Evolutionary conservation across 352 stramenopile genomes (phyloP).

Genomic region (Phytophthora pistaciae): DNA sequence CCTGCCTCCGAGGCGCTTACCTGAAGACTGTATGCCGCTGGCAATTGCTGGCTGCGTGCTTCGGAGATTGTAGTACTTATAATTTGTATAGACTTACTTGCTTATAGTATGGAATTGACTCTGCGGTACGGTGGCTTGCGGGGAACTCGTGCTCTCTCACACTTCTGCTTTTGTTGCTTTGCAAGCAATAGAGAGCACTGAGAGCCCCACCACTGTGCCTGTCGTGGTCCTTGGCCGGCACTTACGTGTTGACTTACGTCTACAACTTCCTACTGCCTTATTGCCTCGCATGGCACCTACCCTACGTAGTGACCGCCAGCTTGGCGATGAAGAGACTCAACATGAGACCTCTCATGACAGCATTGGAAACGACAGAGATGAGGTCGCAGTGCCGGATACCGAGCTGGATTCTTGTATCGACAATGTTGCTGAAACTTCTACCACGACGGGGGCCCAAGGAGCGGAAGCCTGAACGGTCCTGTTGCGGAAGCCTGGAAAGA

Average conservation of each 20-base stretch:
- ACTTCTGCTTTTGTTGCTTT: constrained; percentile 2
- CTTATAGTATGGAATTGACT: not conserved
- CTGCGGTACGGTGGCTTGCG: not conserved
- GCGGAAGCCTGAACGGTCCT: no score
- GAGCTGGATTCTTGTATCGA: no score
- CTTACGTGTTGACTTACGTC: not conserved
- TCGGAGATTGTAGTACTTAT: not conserved
- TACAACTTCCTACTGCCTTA: not conserved
- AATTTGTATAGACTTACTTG: not conserved
- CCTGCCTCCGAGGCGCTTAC: not conserved
- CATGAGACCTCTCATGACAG: not conserved
- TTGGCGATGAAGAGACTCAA: constrained; percentile 1
- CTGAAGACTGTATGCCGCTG: not conserved
- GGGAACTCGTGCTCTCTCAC: not conserved
- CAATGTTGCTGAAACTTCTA: no score
- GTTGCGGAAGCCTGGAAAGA: no score
- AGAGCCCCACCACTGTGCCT: not conserved
- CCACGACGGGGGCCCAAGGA: no score
- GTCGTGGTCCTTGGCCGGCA: not conserved
- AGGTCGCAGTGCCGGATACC: no score
- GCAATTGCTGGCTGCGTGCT: not conserved
- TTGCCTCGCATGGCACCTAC: not conserved
- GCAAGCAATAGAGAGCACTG: constrained; percentile 1
- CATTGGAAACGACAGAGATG: no score
- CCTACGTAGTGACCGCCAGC: not conserved